Evolutionary conservation across 2,329 filamentous ascomycete genomes (phyloP).

Genomic region (Tolypocladium cylindrosporum): DNA sequence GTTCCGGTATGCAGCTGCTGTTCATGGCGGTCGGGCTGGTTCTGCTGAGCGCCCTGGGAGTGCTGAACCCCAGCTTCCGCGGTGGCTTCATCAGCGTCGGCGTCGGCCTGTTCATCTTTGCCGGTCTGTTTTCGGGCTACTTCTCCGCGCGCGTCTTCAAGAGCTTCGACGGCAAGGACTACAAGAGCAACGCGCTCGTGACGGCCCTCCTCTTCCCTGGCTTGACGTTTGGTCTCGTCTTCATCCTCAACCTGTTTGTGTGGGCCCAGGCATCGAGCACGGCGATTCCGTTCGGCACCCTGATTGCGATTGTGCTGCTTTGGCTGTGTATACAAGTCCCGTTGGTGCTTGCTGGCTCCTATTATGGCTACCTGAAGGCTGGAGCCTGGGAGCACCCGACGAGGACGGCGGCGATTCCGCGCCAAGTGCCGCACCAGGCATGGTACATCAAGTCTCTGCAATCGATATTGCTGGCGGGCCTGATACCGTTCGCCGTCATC

Average conservation of each 20-base stretch:
- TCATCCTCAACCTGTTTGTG: constrained; percentile 78
- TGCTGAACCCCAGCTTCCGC: constrained; percentile 81
- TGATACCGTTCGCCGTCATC: constrained; percentile 78
- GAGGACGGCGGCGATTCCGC: constrained; percentile 60
- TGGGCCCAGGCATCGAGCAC: constrained; percentile 87
- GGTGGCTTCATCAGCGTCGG: constrained; percentile 82
- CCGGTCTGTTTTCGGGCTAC: constrained; percentile 77
- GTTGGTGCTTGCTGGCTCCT: constrained; percentile 71
- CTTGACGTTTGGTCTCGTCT: constrained; percentile 62
- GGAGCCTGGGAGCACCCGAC: constrained; percentile 73
- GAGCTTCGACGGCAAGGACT: constrained; percentile 68
- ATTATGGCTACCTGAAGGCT: constrained; percentile 60
- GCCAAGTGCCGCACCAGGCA: constrained; percentile 63
- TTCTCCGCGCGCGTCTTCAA: constrained; percentile 77
- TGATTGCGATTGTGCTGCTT: constrained; percentile 61
- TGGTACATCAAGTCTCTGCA: constrained; percentile 64
- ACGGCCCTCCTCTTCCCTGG: constrained; percentile 74
- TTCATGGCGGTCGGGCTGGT: constrained; percentile 71
- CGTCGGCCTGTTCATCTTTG: constrained; percentile 72
- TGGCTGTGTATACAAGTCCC: constrained; percentile 84
- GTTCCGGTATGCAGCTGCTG: constrained; percentile 77
- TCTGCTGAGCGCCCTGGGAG: constrained; percentile 61
- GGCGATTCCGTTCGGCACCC: constrained; percentile 72
- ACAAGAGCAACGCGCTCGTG: constrained; percentile 65
- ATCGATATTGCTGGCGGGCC: constrained; percentile 59